A percentile compares a stretch with the other conserved stretches of the same genome.
Conservation (phyloP, 2,329 filamentous ascomycete genomes). For the Bertia moriformis region DNA sequence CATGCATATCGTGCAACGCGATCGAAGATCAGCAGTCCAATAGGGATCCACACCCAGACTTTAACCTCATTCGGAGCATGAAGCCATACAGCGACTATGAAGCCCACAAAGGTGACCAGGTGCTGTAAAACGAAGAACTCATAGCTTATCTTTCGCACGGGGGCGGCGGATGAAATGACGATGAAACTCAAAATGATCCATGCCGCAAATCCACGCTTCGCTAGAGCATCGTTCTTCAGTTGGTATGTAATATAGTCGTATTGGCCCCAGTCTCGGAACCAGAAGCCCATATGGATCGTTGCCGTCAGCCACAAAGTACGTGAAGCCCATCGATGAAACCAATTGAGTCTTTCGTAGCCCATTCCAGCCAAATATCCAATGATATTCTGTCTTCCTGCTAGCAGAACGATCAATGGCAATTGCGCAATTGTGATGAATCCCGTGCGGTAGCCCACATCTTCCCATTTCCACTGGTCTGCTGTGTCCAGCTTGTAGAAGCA, state of each 20-base stretch:
- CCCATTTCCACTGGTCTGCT: slow-evolving; percentile 30
- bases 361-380: slow-evolving; percentile 28
- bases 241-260: slow-evolving; percentile 32
- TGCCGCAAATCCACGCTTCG: slow-evolving; percentile 32
- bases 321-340: slow-evolving; percentile 34
- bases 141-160: slow-evolving; percentile 30
- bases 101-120: slow-evolving; percentile 30
- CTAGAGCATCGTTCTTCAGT: slow-evolving; percentile 28
- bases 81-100: slow-evolving; percentile 28
- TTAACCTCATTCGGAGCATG: slow-evolving; percentile 27
- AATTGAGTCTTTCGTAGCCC: slow-evolving; percentile 33
- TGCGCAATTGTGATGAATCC: slow-evolving; percentile 36
- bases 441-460: slow-evolving; percentile 38
- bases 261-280: slow-evolving; percentile 32
- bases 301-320: slow-evolving; percentile 33
- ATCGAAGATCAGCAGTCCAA: slow-evolving; percentile 21
- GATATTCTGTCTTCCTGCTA: slow-evolving; percentile 38
- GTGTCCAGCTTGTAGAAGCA: slow-evolving; percentile 40
- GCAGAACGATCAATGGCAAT: slow-evolving; percentile 36
- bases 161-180: slow-evolving; percentile 30
- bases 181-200: slow-evolving; percentile 35
- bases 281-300: slow-evolving; percentile 38
- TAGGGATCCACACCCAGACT: slow-evolving; percentile 27
- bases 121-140: slow-evolving; percentile 39
- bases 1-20: slow-evolving; percentile 19